Conservation (phyloP, 345 rosid species). For the Rubroshorea leprosula region DNA sequence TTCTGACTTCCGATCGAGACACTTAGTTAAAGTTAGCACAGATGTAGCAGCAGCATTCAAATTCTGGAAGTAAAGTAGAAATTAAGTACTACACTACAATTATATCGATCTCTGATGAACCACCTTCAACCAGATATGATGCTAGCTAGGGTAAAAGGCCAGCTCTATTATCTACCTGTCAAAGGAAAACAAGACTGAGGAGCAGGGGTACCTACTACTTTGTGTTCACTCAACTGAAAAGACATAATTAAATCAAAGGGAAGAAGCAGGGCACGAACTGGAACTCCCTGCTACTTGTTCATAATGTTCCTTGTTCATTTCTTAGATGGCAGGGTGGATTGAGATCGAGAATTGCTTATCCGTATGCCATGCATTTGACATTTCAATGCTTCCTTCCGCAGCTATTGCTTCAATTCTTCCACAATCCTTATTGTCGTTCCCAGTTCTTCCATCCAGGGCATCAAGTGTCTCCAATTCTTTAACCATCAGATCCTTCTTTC, state of each 20-base stretch:
- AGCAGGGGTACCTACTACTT: too few species aligned
- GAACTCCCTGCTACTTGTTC: constrained; percentile 29
- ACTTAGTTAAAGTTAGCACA: too few species aligned
- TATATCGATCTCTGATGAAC: not conserved
- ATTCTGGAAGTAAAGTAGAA: not conserved
- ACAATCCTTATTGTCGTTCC: constrained; percentile 80
- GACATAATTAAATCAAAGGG: constrained; percentile 66
- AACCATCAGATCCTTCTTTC: constrained; percentile 88
- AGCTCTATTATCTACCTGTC: not conserved
- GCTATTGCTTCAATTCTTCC: constrained; percentile 80
- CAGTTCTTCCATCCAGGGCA: constrained; percentile 87
- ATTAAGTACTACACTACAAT: not conserved
- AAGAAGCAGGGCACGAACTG: constrained; percentile 43
- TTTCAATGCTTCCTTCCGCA: constrained; percentile 69
- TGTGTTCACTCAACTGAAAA: not conserved
- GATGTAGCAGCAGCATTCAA: not conserved
- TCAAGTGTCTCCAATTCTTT: constrained; percentile 91
- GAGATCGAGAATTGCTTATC: constrained; percentile 30
- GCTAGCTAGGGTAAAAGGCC: not conserved
- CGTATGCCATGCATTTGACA: constrained; percentile 35
- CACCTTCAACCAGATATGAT: not conserved
- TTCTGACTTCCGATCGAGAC: too few species aligned
- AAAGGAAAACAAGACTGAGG: not conserved
- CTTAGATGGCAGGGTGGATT: constrained; percentile 51
- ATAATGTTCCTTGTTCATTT: constrained; percentile 49